phyloP scores from a whole-genome alignment of 257 asterid genomes.

The Thymus mandschuricus region DNA sequence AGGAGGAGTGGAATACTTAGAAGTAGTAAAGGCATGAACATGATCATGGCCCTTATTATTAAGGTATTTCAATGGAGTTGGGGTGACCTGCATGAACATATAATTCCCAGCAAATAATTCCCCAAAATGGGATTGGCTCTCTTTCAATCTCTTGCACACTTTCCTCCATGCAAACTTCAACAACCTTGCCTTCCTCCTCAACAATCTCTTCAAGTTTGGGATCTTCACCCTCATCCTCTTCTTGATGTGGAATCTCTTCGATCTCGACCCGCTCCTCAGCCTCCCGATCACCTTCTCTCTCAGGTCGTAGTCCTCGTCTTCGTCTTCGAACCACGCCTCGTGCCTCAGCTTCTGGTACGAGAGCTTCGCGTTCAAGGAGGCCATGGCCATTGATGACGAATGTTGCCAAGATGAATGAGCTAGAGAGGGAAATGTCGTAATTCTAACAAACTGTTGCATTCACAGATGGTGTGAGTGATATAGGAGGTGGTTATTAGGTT shows the following conservation, averaged over 20 bases:
- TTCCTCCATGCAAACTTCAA: slow-evolving; percentile 53
- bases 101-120: slow-evolving; percentile 91
- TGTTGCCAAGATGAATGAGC: no score
- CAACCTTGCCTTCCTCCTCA: slow-evolving; percentile 48
- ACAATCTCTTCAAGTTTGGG: slow-evolving; percentile 48
- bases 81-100: slow-evolving; percentile 81
- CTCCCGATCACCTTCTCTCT: slow-evolving; percentile 46
- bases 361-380: slow-evolving; percentile 33
- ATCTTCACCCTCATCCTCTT: slow-evolving; percentile 52
- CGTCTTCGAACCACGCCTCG: slow-evolving; percentile 46
- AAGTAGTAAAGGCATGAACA: background rate
- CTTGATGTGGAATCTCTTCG: slow-evolving; percentile 43
- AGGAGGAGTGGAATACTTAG: background rate
- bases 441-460: slow-evolving; percentile 20
- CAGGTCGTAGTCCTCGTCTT: slow-evolving; percentile 22
- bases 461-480: slow-evolving; percentile 12
- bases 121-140: slow-evolving; percentile 71
- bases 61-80: slow-evolving; percentile 55
- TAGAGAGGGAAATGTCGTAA: slow-evolving; percentile 25
- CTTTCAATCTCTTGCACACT: slow-evolving; percentile 69
- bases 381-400: slow-evolving; percentile 30
- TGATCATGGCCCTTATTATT: background rate
- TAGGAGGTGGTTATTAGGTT: slow-evolving; percentile 44
- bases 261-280: slow-evolving; percentile 32
- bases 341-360: slow-evolving; percentile 56